Conservation (phyloP, 169 alveolate genomes). For the Cryptosporidium meleagridis region DNA sequence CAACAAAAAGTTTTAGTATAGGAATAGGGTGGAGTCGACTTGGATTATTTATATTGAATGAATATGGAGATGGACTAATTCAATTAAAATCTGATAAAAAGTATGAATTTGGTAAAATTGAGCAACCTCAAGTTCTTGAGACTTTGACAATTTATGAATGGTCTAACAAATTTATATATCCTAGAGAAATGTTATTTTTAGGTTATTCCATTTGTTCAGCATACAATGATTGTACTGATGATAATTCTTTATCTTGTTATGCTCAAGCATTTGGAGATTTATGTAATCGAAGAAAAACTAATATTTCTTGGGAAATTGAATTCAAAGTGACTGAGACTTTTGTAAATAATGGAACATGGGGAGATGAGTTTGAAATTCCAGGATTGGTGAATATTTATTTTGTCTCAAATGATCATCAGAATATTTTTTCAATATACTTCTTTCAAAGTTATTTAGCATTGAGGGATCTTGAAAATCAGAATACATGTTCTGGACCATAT, state of each 20-base stretch:
- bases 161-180: not conserved
- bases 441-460: slow-evolving; percentile 9
- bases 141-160: not conserved
- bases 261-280: slow-evolving; percentile 5
- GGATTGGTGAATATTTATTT: not conserved
- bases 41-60: not conserved
- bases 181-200: slow-evolving; percentile 14
- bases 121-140: not conserved
- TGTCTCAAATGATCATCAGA: slow-evolving; percentile 9
- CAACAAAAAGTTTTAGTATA: not conserved
- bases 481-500: slow-evolving; percentile 30
- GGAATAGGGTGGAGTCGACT: slow-evolving; percentile 17
- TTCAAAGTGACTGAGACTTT: not conserved
- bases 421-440: slow-evolving; percentile 1
- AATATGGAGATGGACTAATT: not conserved
- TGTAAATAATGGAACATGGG: slow-evolving; percentile 18
- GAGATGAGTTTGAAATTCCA: not conserved
- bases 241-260: not conserved
- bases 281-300: slow-evolving; percentile 18
- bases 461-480: not conserved
- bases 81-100: not conserved
- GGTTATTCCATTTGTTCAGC: not conserved
- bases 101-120: not conserved
- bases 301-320: slow-evolving; percentile 3
- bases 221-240: slow-evolving; percentile 9